Conservation (phyloP, 129 eudicot genomes). For the Cynara cardunculus region DNA sequence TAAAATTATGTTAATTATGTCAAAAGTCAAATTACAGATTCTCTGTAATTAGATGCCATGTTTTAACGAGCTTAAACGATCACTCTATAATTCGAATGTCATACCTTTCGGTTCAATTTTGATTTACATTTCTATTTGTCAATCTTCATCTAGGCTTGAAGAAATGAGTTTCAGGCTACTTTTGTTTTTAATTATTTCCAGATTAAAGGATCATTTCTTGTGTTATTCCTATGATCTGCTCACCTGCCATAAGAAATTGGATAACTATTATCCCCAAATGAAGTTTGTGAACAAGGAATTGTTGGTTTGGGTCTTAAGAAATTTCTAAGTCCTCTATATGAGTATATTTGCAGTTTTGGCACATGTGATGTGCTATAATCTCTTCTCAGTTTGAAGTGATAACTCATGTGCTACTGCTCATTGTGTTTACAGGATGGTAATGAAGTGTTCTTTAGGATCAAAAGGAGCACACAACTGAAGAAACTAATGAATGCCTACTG, state of each 20-base stretch:
- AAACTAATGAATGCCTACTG: constrained; percentile 81
- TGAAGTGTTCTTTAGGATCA: constrained; percentile 75
- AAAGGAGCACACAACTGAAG: constrained; percentile 66
- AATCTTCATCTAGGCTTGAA: not conserved
- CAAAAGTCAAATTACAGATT: not conserved
- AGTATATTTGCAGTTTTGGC: not conserved
- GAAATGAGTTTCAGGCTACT: not conserved
- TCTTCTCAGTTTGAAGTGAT: not conserved
- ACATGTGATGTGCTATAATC: not conserved
- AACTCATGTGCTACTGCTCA: not conserved
- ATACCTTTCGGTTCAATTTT: not conserved
- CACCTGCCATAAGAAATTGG: not conserved
- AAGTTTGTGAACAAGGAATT: not conserved
- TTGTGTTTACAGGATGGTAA: constrained; percentile 49
- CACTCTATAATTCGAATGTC: not conserved
- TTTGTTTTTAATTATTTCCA: not conserved
- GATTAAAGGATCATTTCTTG: not conserved
- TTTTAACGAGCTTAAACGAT: not conserved
- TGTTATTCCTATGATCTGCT: not conserved
- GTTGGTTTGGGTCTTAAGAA: not conserved
- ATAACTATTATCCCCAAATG: not conserved
- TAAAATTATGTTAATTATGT: not conserved
- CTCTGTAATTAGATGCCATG: not conserved
- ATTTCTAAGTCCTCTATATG: not conserved
- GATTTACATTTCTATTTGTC: not conserved